Percentiles rank a stretch among this genome's conserved stretches.
phyloP scores from a whole-genome alignment of 176 grass and related monocot species.

The Lolium multiflorum region DNA sequence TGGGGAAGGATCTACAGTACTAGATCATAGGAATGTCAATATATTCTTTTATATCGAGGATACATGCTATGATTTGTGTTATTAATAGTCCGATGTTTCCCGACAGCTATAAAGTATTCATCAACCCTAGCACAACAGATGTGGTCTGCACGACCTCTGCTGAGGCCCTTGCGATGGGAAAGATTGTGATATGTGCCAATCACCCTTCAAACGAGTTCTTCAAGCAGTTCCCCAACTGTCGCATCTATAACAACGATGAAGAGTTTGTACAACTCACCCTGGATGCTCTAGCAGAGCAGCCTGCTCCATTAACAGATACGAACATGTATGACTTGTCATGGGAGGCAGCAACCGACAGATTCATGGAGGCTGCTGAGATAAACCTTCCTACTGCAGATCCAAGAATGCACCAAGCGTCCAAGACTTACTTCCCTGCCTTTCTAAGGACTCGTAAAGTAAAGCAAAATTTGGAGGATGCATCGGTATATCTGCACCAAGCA shows the following conservation, averaged over 20 bases:
- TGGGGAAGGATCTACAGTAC: not conserved
- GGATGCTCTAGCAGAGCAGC: conserved; percentile 68
- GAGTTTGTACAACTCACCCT: conserved; percentile 86
- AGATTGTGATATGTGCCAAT: conserved; percentile 92
- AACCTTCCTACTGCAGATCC: conserved; percentile 36
- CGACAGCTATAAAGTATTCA: conserved; percentile 89
- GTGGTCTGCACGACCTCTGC: conserved; percentile 93
- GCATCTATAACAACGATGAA: conserved; percentile 68
- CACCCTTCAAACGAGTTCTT: conserved; percentile 99
- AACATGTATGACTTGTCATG: conserved; percentile 75
- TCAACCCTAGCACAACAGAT: conserved; percentile 96
- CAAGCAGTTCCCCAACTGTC: conserved; percentile 94
- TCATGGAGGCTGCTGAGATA: conserved; percentile 72
- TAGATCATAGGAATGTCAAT: conserved; percentile 5
- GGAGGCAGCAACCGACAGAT: conserved; percentile 87
- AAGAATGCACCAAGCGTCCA: conserved; percentile 43
- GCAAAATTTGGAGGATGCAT: conserved; percentile 69
- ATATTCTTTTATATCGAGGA: conserved; percentile 9
- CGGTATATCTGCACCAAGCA: conserved; percentile 78
- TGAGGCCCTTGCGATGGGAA: conserved; percentile 97
- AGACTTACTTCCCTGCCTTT: conserved; percentile 51
- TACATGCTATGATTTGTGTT: conserved; percentile 20
- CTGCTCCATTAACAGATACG: conserved; percentile 70
- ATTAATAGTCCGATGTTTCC: conserved; percentile 37
- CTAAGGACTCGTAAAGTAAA: conserved; percentile 66